Evolutionary conservation across 371 early-diverging fungal species (phyloP).

Genomic region (Rhizomucor miehei): DNA sequence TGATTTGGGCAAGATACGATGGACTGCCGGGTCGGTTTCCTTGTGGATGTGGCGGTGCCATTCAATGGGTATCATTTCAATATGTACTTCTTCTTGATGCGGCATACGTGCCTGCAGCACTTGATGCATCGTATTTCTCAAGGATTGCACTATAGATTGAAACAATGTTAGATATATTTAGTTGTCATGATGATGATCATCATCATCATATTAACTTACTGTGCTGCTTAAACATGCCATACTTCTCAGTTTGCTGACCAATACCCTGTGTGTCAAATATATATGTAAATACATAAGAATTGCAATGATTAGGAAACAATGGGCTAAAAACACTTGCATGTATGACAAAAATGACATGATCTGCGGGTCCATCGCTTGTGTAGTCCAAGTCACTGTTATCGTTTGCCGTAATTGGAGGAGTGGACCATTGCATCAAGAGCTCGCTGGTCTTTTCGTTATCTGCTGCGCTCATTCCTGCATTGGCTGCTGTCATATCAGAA

Average conservation of each 20-base stretch:
- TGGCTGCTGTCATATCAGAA: neutral
- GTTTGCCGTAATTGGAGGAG: no score
- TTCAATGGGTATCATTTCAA: constrained; percentile 56
- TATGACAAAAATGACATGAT: constrained; percentile 58
- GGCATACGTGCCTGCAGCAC: constrained; percentile 50
- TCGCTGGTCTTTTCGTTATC: no score
- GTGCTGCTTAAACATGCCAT: constrained; percentile 56
- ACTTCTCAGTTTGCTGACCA: constrained; percentile 61
- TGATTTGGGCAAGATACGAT: constrained; percentile 58
- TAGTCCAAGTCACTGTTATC: no score
- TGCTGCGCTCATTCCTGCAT: no score
- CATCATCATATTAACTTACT: constrained; percentile 21
- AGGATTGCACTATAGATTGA: constrained; percentile 32
- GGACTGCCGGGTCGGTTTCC: constrained; percentile 33
- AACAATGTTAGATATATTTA: neutral
- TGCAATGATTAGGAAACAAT: no score
- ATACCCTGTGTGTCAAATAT: constrained; percentile 65
- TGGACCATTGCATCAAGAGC: no score
- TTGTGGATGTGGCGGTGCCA: constrained; percentile 54
- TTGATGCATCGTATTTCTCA: constrained; percentile 51
- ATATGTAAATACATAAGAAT: no score
- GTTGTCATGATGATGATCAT: neutral
- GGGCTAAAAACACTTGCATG: constrained; percentile 47
- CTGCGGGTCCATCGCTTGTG: constrained; percentile 7
- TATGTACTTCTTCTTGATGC: constrained; percentile 31